Evolutionary conservation across 495 filamentous ascomycete species (phyloP).

Genomic region (Apiosordaria backusii): DNA sequence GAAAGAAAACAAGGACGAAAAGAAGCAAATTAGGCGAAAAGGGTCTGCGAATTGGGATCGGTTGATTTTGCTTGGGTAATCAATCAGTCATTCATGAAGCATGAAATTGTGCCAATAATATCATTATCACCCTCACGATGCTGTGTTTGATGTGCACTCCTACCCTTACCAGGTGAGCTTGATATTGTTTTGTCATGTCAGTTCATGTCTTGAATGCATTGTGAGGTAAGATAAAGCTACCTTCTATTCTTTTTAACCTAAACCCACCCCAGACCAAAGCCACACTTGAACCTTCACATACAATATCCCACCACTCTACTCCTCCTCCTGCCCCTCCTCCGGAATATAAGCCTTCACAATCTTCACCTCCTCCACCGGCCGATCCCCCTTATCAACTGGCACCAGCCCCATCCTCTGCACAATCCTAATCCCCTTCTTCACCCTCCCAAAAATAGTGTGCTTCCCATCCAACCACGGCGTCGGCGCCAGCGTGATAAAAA

Average conservation of each 20-base stretch:
- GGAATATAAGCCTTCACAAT: conserved; percentile 69
- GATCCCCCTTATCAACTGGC: conserved; percentile 76
- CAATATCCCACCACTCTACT: not conserved
- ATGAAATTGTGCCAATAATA: not conserved
- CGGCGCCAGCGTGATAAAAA: conserved; percentile 90
- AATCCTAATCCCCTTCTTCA: conserved; percentile 77
- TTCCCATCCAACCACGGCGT: conserved; percentile 97
- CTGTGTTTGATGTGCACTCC: not conserved
- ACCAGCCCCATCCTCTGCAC: conserved; percentile 89
- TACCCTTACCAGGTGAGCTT: no score
- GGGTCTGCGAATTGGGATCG: not conserved
- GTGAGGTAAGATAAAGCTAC: no score
- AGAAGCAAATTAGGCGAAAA: not conserved
- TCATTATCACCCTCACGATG: not conserved
- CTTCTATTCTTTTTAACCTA: no score
- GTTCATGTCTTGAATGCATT: no score
- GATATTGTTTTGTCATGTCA: no score
- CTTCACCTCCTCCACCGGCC: conserved; percentile 77
- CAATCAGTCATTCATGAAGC: not conserved
- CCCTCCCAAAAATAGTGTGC: conserved; percentile 94
- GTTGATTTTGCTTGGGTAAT: not conserved
- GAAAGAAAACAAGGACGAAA: not conserved
- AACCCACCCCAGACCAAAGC: no score
- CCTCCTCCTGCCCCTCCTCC: conserved; percentile 47
- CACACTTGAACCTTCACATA: no score